Conservation (phyloP, 1,139 yeast genomes). For the Nadsonia starkeyi-henricii region DNA sequence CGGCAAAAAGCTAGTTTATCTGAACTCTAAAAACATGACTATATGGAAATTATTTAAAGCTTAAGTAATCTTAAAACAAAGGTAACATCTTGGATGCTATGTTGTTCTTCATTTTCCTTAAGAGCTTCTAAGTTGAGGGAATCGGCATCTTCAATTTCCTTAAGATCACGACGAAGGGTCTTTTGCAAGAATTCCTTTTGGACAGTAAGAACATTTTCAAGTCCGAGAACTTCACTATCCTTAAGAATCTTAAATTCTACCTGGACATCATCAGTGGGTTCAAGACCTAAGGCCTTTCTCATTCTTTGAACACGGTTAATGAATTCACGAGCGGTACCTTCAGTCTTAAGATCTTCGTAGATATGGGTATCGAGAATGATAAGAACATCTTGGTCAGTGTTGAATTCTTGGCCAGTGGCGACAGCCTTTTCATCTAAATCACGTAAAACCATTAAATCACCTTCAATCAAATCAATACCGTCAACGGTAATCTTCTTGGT, state of each 20-base stretch:
- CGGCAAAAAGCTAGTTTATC: no score
- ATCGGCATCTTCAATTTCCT: constrained; percentile 12
- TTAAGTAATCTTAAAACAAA: constrained; percentile 70
- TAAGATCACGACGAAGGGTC: constrained; percentile 49
- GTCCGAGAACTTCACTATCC: constrained; percentile 42
- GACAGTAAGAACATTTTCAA: constrained; percentile 46
- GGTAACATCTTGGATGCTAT: constrained; percentile 70
- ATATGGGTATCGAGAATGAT: constrained; percentile 78
- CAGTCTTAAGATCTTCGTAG: constrained; percentile 78
- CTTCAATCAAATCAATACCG: constrained; percentile 74
- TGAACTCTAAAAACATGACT: no score
- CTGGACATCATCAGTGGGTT: constrained; percentile 86
- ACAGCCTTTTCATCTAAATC: constrained; percentile 59
- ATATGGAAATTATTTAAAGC: constrained; percentile 24
- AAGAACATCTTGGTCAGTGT: constrained; percentile 80
- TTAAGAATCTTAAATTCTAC: constrained; percentile 64
- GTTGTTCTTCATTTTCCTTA: constrained; percentile 74
- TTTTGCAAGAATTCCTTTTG: constrained; percentile 62
- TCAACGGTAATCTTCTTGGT: constrained; percentile 72
- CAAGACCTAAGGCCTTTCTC: constrained; percentile 91
- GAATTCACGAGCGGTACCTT: constrained; percentile 92
- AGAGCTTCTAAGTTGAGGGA: constrained; percentile 27
- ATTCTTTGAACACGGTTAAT: constrained; percentile 94
- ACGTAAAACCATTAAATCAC: constrained; percentile 82
- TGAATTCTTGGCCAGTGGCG: constrained; percentile 59